Percentiles rank a stretch among this genome's conserved stretches.
These are phyloP conservation scores for Salinomyces thailandicus DNA, from an alignment of 2,329 filamentous ascomycete species.

Conservation along the genomic window DNA sequence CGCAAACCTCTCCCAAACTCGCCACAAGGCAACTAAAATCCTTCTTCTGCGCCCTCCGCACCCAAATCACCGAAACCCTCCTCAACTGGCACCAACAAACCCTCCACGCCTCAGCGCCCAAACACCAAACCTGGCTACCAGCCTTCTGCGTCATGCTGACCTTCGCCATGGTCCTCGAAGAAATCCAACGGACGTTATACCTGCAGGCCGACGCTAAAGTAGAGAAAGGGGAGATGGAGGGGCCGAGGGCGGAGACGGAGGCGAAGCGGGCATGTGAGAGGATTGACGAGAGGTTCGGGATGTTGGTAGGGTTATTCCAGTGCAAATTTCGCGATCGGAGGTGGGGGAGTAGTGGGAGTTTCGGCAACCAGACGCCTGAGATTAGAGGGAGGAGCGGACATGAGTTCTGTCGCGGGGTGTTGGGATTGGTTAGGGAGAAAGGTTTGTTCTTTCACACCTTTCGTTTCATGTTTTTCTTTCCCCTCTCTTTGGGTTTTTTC, in stretches of 20 bases:
- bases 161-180: conserved; percentile 39
- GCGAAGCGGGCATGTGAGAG: conserved; percentile 32
- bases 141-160: conserved; percentile 38
- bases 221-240: conserved; percentile 17
- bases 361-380: conserved; percentile 30
- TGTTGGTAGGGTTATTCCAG: conserved; percentile 37
- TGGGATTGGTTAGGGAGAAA: conserved; percentile 32
- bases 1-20: conserved; percentile 31
- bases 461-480: too few relatives aligned
- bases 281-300: conserved; percentile 36
- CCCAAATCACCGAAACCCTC: conserved; percentile 31
- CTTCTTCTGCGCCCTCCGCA: conserved; percentile 37
- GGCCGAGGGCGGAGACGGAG: conserved; percentile 17
- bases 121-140: conserved; percentile 36
- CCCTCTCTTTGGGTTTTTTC: too few relatives aligned
- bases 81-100: conserved; percentile 39
- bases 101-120: conserved; percentile 30
- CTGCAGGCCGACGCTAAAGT: conserved; percentile 32
- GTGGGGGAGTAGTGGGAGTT: conserved; percentile 28
- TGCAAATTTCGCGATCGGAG: conserved; percentile 38
- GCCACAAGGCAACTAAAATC: conserved; percentile 42
- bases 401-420: conserved; percentile 29
- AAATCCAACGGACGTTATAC: conserved; percentile 37
- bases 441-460: conserved; percentile 24
- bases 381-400: conserved; percentile 19